phyloP scores from a whole-genome alignment of 2,329 filamentous ascomycete genomes.

The Paecilomyces sp. region DNA sequence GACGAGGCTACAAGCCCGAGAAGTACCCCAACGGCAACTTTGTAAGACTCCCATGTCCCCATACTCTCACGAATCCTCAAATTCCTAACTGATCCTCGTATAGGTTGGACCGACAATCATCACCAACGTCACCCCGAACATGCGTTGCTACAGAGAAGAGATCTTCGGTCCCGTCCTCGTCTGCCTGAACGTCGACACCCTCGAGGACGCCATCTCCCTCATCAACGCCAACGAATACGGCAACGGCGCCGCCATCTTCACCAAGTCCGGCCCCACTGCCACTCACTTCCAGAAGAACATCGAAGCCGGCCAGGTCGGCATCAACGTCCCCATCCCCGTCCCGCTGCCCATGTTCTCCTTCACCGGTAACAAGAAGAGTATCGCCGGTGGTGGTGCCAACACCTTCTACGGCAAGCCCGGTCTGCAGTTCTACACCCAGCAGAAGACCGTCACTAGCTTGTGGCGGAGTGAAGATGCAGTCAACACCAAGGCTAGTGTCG shows the following conservation, averaged over 20 bases:
- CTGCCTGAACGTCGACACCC: constrained; percentile 25
- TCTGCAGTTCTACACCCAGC: constrained; percentile 90
- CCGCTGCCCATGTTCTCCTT: constrained; percentile 57
- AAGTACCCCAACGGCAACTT: constrained; percentile 60
- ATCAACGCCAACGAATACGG: constrained; percentile 63
- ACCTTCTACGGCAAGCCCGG: constrained; percentile 95
- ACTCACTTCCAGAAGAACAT: constrained; percentile 58
- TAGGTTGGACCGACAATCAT: constrained; percentile 28
- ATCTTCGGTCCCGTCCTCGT: constrained; percentile 33
- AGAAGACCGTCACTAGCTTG: constrained; percentile 92
- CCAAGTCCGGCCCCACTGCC: constrained; percentile 53
- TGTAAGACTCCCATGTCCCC: constrained; percentile 49
- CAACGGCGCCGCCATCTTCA: constrained; percentile 62
- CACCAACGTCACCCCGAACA: constrained; percentile 23
- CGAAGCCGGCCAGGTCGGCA: constrained; percentile 59
- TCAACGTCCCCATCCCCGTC: constrained; percentile 61
- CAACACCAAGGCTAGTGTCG: constrained; percentile 73
- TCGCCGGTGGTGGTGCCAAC: constrained; percentile 84
- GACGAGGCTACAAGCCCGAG: constrained; percentile 49
- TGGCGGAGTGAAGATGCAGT: constrained; percentile 85
- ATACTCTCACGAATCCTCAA: neutral
- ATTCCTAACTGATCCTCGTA: neutral
- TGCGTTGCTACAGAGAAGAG: constrained; percentile 30
- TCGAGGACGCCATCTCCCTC: constrained; percentile 35
- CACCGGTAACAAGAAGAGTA: constrained; percentile 74